Percentiles rank a stretch among this genome's conserved stretches.
phyloP scores from a whole-genome alignment of 73 alveolate species.

The Effrenium voratum region DNA sequence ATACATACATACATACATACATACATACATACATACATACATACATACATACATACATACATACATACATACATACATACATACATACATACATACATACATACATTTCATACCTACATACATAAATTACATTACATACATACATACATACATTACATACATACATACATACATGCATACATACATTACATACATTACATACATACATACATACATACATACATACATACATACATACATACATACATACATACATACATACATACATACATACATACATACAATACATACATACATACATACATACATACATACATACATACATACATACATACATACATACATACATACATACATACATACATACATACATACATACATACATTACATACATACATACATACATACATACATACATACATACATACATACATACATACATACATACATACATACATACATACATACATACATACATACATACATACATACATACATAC shows the following conservation, averaged over 20 bases:
- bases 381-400: neutral
- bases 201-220: neutral
- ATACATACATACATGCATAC: neutral
- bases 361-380: neutral
- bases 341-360: neutral
- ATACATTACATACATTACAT: neutral
- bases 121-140: neutral
- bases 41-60: conserved; percentile 24
- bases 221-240: neutral
- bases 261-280: neutral
- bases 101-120: neutral
- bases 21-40: conserved; percentile 24
- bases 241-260: neutral
- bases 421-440: neutral
- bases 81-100: conserved; percentile 10
- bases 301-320: neutral
- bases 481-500: no score
- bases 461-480: no score
- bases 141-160: neutral
- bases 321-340: neutral
- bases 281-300: neutral
- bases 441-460: neutral
- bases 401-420: neutral
- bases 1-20: conserved; percentile 18
- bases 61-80: conserved; percentile 24